Base-by-base conservation (phyloP, 179 eudicot species). In the Sideroxylon spinosum region DNA sequence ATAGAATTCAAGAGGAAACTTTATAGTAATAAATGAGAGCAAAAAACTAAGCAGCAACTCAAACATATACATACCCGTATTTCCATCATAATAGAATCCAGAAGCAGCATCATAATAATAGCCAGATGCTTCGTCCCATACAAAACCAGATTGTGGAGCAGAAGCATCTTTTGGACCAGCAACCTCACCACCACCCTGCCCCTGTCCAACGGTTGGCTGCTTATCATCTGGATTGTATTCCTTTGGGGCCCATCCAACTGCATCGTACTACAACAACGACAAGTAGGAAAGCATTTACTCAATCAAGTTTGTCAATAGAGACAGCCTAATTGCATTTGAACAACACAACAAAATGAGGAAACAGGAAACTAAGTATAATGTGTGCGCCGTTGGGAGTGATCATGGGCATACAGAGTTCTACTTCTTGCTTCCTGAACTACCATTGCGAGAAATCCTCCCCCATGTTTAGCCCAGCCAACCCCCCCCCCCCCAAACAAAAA, bases 41-140 rank as follows among this genome's bases (percentile, higher is more conserved):
- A 2, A 26, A 25, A 64, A 49, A n/a, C 7, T 7, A 55, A 17
- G 0, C 37, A 1, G 22, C 23, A 8, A 22, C 13, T 13, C 32
- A 17, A 7, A 44, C 13, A 44, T 56, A 68, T 56, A 79, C 71
- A 78, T 55, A 95, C 98, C 97, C 85, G 98, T 89, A 84, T 93
- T 95, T 75, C 95, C 86, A 87, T 95, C 99, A 77, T 95, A 95
- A 83, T 95, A 95, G 86, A 95, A 95, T 25, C 98, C 99, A 84
- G 98, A 95, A 78, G 92, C 79, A 78, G 97, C 94, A 87, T 95
- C 99, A 82, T 90, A 95, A 81, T 95, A 95, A 78, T 95, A 93
- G 78, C 99, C 99, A 74, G 99, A 95, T 60, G 97, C 92, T 85
- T 93, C 99, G 87, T 95, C 98, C 99, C 99, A 95, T 73, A 95